Base-by-base conservation (phyloP, 2,329 filamentous ascomycete species). In the Teratosphaeria gauchensis region DNA sequence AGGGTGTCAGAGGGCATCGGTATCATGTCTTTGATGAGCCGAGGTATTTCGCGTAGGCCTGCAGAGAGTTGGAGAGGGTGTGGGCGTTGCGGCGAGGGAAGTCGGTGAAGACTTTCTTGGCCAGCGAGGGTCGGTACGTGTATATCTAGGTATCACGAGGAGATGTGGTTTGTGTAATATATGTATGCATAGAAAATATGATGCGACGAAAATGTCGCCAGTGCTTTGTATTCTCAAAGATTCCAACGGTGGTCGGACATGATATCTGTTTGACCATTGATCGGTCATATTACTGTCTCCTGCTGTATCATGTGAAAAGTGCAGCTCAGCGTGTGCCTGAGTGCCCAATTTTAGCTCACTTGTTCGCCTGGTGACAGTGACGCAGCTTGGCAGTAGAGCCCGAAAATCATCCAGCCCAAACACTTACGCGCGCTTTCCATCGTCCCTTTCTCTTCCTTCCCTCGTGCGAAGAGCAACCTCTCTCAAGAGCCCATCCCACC, bases 1-100 rank as follows among this genome's bases (percentile, higher is more conserved):
- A 92, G 64, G 94, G 94, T 53, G 90, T 96, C 4, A 81, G 94
- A 60, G 94, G 90, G 4, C 94, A 99, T 75, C 77, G 81, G 61
- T 99, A 97, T 74, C 94, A 99, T 74, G 94, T 97, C 32, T 97
- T 99, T 75, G 82, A 96, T 66, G 90, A 95, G 76, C 92, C 91
- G 55, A 82, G 89, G 71, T 96, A 94, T 57, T 73, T 67, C 53
- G 66, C 67, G 51, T 73, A 64, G 24, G 32, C 35, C 24, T 28
- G 24, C 24, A 28, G 24, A 28, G 24, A 28, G 24, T 2, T 28
- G 24, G 24, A 28, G 24, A 28, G 24, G 24, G 24, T 28, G 24
- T 28, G 24, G 24, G 4, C 24, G 24, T 28, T 2, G 24, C 24
- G 24, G 24, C 24, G 24, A 28, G 24, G 24, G 24, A 28, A 28